A percentile compares a stretch with the other conserved stretches of the same genome.
Evolutionary conservation across 108 stramenopile species (phyloP).

Genomic region (Stephanodiscus minutulus): DNA sequence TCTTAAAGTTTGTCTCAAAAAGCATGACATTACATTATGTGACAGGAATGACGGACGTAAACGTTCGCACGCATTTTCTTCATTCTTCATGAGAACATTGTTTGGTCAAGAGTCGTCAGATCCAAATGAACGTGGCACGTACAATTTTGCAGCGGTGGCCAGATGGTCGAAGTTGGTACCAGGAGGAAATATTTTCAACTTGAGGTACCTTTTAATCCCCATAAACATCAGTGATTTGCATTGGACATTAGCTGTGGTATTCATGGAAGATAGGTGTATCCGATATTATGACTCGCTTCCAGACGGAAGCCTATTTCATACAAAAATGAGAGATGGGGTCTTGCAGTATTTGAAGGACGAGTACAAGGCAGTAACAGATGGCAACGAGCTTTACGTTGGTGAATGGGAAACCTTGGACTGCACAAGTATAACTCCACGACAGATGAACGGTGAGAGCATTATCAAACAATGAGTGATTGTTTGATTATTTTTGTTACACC

Average conservation of each 20-base stretch:
- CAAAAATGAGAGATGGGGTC: slow-evolving; percentile 57
- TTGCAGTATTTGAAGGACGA: slow-evolving; percentile 85
- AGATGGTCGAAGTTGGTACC: slow-evolving; percentile 90
- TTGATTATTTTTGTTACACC: not conserved
- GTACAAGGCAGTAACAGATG: slow-evolving; percentile 62
- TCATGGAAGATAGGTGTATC: slow-evolving; percentile 83
- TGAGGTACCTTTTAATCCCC: slow-evolving; percentile 91
- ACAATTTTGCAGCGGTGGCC: slow-evolving; percentile 88
- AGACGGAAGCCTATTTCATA: slow-evolving; percentile 51
- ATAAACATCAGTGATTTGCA: slow-evolving; percentile 87
- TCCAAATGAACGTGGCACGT: slow-evolving; percentile 55
- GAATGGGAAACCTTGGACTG: slow-evolving; percentile 72
- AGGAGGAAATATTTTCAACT: slow-evolving; percentile 86
- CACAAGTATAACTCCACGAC: slow-evolving; percentile 60
- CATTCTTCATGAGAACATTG: slow-evolving; percentile 92
- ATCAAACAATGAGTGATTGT: no score
- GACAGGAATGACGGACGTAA: slow-evolving; percentile 53
- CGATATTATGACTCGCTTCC: slow-evolving; percentile 69
- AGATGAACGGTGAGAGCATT: slow-evolving; percentile 77
- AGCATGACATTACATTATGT: slow-evolving; percentile 79
- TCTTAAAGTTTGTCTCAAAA: slow-evolving; percentile 71
- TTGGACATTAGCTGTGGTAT: slow-evolving; percentile 91
- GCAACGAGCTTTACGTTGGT: slow-evolving; percentile 58
- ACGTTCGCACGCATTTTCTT: slow-evolving; percentile 89
- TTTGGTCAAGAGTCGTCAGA: slow-evolving; percentile 67